Percentiles rank a stretch among this genome's conserved stretches.
Evolutionary conservation across 345 rosid species (phyloP).

Genomic region (Aquilaria yunnanensis): DNA sequence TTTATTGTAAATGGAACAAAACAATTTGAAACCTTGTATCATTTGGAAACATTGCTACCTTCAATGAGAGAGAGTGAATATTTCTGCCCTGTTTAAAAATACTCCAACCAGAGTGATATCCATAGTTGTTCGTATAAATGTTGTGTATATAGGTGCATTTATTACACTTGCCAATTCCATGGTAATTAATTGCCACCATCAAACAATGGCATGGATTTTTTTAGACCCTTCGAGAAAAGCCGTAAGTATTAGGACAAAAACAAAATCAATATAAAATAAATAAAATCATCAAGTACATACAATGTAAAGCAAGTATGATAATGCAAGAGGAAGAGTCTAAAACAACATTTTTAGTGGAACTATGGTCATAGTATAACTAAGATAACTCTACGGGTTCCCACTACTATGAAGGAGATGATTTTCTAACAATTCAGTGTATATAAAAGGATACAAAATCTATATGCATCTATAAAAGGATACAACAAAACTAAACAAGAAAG

Average conservation of each 20-base stretch:
- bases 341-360: conserved; percentile 37
- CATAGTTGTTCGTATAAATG: conserved; percentile 63
- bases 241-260: not conserved
- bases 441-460: conserved; percentile 23
- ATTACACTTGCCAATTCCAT: conserved; percentile 76
- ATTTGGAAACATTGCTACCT: conserved; percentile 30
- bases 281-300: conserved; percentile 19
- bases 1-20: too few relatives aligned
- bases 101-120: conserved; percentile 67
- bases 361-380: conserved; percentile 17
- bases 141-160: conserved; percentile 78
- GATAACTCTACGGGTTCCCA: conserved; percentile 19
- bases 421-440: conserved; percentile 42
- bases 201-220: not conserved
- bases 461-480: too few relatives aligned
- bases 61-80: conserved; percentile 39
- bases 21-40: too few relatives aligned
- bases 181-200: conserved; percentile 43
- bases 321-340: conserved; percentile 44
- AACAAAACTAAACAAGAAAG: too few relatives aligned
- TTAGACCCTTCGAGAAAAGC: too few relatives aligned
- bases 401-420: conserved; percentile 36
- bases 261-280: not conserved
- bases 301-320: conserved; percentile 52
- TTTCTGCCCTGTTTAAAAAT: conserved; percentile 46